Evolutionary conservation across 306 rosid species (phyloP).

Genomic region (Trifolium subterraneum): DNA sequence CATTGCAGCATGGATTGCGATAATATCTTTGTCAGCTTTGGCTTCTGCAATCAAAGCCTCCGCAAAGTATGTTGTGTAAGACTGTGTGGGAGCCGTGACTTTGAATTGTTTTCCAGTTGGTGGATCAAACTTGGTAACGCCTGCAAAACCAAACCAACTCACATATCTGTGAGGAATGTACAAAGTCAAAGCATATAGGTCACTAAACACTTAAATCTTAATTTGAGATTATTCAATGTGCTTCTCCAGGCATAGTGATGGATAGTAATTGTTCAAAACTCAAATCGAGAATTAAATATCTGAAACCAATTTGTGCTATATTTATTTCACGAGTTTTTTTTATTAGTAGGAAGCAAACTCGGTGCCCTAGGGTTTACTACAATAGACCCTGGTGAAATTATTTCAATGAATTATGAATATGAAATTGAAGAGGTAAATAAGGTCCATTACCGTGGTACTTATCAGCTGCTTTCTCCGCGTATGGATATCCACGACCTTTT

Average conservation of each 20-base stretch:
- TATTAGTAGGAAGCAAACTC: no score
- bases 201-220: not conserved
- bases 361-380: no score
- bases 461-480: conserved; percentile 91
- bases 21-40: conserved; percentile 75
- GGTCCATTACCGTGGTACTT: conserved; percentile 83
- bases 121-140: conserved; percentile 92
- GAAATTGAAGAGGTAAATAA: conserved; percentile 5
- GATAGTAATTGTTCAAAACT: conserved; percentile 18
- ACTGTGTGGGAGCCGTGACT: conserved; percentile 65
- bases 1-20: conserved; percentile 99
- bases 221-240: conserved; percentile 15
- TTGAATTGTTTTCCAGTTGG: conserved; percentile 91
- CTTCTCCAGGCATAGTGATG: conserved; percentile 30
- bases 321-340: not conserved
- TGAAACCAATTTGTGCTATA: not conserved
- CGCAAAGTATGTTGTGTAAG: conserved; percentile 92
- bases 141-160: conserved; percentile 53
- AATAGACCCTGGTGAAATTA: no score
- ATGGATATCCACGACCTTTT: conserved; percentile 97
- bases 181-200: conserved; percentile 14
- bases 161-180: conserved; percentile 30
- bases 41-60: conserved; percentile 99
- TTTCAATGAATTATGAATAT: not conserved
- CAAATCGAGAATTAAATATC: conserved; percentile 10